Base-by-base conservation (phyloP, 768 basidiomycete genomes). In the Phaffia australis region DNA sequence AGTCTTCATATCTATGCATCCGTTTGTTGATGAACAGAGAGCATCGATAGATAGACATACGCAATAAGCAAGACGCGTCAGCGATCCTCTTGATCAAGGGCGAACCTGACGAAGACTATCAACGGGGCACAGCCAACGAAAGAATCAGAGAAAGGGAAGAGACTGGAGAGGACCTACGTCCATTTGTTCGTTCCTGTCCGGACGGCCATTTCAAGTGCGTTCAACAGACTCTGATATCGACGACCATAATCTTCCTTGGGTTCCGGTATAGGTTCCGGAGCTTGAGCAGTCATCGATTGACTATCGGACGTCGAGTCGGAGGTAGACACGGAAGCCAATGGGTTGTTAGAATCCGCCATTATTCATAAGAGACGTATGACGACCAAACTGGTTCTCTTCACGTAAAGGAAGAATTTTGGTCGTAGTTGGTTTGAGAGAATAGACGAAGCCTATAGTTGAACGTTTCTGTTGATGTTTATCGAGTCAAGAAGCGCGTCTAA, bases 181-280 rank as follows among this genome's bases (percentile, higher is more conserved):
- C 59, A 66, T 55, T 66, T 66, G 54, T 66, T 66, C 19, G 58
- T 59, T 19, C 65, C 65, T 35, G 60, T 66, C 18, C 54, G 16
- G 60, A 66, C 65, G 19, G 65, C 57, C 6, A 49, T 30, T 29
- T 66, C 65, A 21, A 61, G 60, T 30, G 65, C 65, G 14, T 60
- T 49, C 1, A 66, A 55, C n/a, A 66, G 54, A n/a, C 42, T 54
- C 21, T 23, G 46, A 27, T 55, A 61, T 21, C 65, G 35, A 9
- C 65, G 30, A 2, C 51, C 58, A 52, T 66, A 66, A 48, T 66
- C 65, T 32, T 60, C 58, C 25, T 25, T 27, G 23, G 59, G 59
- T 35, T 66, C 65, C 27, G 59, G 59, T 35, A 66, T 66, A 9
- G 65, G 65, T 14, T 27, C 35, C 15, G 65, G 65, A 4, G 65